Base-by-base conservation (phyloP, 139 green algal species). In the Micractinium sp. region DNA sequence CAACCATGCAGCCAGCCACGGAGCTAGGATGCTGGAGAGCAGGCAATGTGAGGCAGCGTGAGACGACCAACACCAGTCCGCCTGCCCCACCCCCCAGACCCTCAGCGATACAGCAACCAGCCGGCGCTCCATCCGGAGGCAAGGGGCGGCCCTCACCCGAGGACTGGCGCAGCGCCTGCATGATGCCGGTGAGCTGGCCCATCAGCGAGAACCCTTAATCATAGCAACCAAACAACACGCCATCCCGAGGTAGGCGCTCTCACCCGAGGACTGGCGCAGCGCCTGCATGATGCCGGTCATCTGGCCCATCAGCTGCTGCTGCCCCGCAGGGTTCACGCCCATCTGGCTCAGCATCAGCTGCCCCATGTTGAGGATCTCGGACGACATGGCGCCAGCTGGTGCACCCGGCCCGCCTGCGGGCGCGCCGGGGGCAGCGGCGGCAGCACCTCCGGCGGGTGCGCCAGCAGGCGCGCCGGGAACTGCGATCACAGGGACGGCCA, bases 281-380 rank as follows among this genome's bases (percentile, higher is more conserved):
- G 86, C 86, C 31, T 47, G 77, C 35, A 66, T 89, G 35, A 89
- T 80, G 27, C 86, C 86, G 0, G 20, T 36, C 31, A 85, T 71
- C 86, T 89, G 76, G 29, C 67, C 69, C 69, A 88, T 71, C 84
- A 88, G 31, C 69, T 88, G 84, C 84, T 81, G 41, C 84, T 88
- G 84, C 25, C n/a, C 41, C 2, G 69, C 84, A 5, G 69, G 84
- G 69, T 38, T 27, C 18, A 88, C 69, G n/a, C 84, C 84, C 84
- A 88, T 41, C 69, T 69, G 84, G 9, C 36, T 71, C 84, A 88
- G 47, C 84, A 88, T 41, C 69, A 81, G 39, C 27, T 18, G 19
- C 18, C 38, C 82, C 82, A 87, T 79, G 84, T 23, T 31, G 7
- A 47, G 38, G 39, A 88, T n/a, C 29, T 88, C 69, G 16, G 31